Conservation (phyloP, 2,329 filamentous ascomycete genomes). For the Fusarium floridanum region DNA sequence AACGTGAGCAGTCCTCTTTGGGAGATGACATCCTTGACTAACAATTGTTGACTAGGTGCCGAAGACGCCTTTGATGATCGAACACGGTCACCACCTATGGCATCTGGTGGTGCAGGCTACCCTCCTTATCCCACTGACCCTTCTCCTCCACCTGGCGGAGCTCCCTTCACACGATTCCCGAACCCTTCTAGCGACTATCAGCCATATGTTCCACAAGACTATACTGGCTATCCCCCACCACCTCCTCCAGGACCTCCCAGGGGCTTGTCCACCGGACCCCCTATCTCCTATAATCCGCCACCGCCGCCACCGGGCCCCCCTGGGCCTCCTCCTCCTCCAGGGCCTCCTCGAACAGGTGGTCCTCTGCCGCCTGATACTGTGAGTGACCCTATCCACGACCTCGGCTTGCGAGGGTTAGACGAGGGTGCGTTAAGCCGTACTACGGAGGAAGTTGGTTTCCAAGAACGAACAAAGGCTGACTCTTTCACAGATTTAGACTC, state of each 20-base stretch:
- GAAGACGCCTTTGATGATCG: conserved; percentile 54
- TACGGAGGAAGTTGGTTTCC: conserved; percentile 31
- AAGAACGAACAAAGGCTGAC: conserved; percentile 37
- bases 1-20: conserved; percentile 44
- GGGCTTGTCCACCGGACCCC: conserved; percentile 23
- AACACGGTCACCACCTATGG: conserved; percentile 62
- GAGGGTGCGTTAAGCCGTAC: conserved; percentile 56
- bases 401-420: conserved; percentile 45
- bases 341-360: conserved; percentile 50
- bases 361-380: conserved; percentile 58
- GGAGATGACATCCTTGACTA: conserved; percentile 20
- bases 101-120: conserved; percentile 65
- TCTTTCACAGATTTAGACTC: conserved; percentile 48
- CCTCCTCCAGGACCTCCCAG: conserved; percentile 52
- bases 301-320: conserved; percentile 44
- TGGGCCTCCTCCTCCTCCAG: conserved; percentile 52
- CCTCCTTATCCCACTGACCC: conserved; percentile 56
- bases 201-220: conserved; percentile 59
- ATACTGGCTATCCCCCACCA: conserved; percentile 56
- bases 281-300: conserved; percentile 1
- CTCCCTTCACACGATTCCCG: conserved; percentile 55
- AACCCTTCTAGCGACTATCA: conserved; percentile 52
- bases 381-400: conserved; percentile 55
- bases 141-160: conserved; percentile 34
- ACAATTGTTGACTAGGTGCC: conserved; percentile 28